Conservation (phyloP, 371 early-diverging fungal species). For the Cokeromyces recurvatus region DNA sequence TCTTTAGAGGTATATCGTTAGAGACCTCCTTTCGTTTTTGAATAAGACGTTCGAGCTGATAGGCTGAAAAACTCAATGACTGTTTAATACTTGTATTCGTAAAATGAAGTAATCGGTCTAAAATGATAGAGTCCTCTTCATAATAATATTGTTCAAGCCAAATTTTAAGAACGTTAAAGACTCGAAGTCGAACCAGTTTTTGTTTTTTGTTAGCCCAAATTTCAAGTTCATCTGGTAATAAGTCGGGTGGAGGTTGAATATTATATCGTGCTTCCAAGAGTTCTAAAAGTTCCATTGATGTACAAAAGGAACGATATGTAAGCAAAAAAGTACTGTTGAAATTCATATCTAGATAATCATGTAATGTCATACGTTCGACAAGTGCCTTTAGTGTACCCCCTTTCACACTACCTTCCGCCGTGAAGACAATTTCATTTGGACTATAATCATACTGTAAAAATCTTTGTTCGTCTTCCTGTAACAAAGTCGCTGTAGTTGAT, state of each 20-base stretch:
- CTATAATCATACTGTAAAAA: slow-evolving; percentile 35
- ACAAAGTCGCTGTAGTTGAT: slow-evolving; percentile 2
- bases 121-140: slow-evolving; percentile 53
- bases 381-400: slow-evolving; percentile 86
- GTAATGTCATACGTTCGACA: slow-evolving; percentile 84
- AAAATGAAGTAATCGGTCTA: slow-evolving; percentile 73
- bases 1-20: slow-evolving; percentile 52
- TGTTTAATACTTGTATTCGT: slow-evolving; percentile 70
- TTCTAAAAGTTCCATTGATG: slow-evolving; percentile 67
- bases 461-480: slow-evolving; percentile 17
- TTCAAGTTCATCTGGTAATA: slow-evolving; percentile 60
- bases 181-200: slow-evolving; percentile 81
- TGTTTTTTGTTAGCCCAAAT: slow-evolving; percentile 82
- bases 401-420: slow-evolving; percentile 80
- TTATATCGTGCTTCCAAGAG: slow-evolving; percentile 70
- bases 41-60: slow-evolving; percentile 68
- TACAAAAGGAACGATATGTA: slow-evolving; percentile 86
- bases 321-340: slow-evolving; percentile 83
- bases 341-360: slow-evolving; percentile 72
- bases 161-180: slow-evolving; percentile 84
- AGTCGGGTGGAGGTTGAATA: slow-evolving; percentile 64
- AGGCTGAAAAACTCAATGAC: slow-evolving; percentile 65
- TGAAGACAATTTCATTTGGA: slow-evolving; percentile 69
- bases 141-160: slow-evolving; percentile 91
- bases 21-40: slow-evolving; percentile 59